Evolutionary conservation across 2,329 filamentous ascomycete genomes (phyloP).

Genomic region (Stylonectria norvegica): DNA sequence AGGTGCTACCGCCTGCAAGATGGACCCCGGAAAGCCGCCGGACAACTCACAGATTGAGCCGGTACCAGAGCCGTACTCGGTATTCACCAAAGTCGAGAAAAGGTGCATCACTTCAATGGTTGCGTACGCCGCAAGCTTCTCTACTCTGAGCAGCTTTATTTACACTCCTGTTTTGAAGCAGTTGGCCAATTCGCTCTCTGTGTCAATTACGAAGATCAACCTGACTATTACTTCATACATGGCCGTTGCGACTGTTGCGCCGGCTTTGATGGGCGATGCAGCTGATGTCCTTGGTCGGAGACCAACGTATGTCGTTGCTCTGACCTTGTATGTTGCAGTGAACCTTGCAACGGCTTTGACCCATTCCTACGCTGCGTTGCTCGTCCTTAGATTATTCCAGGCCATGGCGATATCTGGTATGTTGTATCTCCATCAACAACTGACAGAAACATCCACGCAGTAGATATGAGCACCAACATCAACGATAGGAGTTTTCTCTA

Average conservation of each 20-base stretch:
- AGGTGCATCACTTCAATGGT: slow-evolving; percentile 4
- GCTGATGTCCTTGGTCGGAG: slow-evolving; percentile 52
- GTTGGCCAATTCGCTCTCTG: background rate
- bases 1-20: no score
- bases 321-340: slow-evolving; percentile 48
- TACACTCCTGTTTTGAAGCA: slow-evolving; percentile 7
- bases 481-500: slow-evolving; percentile 5
- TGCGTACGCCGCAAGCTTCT: slow-evolving; percentile 9
- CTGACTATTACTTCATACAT: slow-evolving; percentile 13
- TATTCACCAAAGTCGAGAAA: slow-evolving; percentile 6
- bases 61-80: slow-evolving; percentile 1
- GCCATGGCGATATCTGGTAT: slow-evolving; percentile 3
- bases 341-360: slow-evolving; percentile 8
- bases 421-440: background rate
- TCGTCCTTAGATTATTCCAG: slow-evolving; percentile 6
- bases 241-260: slow-evolving; percentile 20
- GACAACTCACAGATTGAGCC: no score
- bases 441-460: no score
- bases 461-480: no score
- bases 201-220: slow-evolving; percentile 6
- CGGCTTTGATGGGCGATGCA: slow-evolving; percentile 41
- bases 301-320: slow-evolving; percentile 52
- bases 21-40: no score
- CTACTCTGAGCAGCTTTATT: slow-evolving; percentile 10
- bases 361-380: slow-evolving; percentile 1